Evolutionary conservation across 805 yeast genomes (phyloP).

Genomic region (Tetrapisispora fleetii): DNA sequence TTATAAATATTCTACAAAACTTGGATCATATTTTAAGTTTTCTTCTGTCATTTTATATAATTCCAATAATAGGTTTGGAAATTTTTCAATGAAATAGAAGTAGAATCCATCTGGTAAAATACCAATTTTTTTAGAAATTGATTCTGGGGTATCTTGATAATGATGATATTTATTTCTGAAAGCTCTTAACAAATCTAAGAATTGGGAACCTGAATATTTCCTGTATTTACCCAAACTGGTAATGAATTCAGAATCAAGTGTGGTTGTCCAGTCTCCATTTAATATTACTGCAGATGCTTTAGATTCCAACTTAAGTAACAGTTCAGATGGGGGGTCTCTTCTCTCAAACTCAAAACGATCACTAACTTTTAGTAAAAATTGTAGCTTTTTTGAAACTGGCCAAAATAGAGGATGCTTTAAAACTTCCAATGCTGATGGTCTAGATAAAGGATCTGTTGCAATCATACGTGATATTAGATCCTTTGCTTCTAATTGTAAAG

Average conservation of each 20-base stretch:
- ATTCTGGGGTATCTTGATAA: constrained; percentile 75
- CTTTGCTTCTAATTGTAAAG: constrained; percentile 46
- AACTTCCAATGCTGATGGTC: constrained; percentile 65
- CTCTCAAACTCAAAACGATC: constrained; percentile 83
- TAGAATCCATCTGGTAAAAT: constrained; percentile 82
- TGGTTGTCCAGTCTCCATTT: constrained; percentile 64
- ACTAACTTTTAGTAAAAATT: constrained; percentile 75
- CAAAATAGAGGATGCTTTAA: constrained; percentile 87
- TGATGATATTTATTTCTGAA: constrained; percentile 91
- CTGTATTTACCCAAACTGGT: constrained; percentile 85
- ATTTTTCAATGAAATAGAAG: constrained; percentile 58
- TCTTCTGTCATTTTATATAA: constrained; percentile 53
- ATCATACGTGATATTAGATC: constrained; percentile 73
- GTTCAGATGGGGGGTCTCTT: constrained; percentile 65
- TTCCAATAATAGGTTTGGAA: constrained; percentile 72
- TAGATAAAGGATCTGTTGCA: constrained; percentile 44
- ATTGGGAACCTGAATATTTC: constrained; percentile 66
- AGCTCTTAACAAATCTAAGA: constrained; percentile 83
- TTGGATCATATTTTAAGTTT: constrained; percentile 54
- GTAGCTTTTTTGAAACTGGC: constrained; percentile 62
- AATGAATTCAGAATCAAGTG: constrained; percentile 63
- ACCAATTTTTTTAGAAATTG: constrained; percentile 55
- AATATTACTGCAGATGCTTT: constrained; percentile 42
- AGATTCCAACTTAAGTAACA: constrained; percentile 46
- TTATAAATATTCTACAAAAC: constrained; percentile 26